Evolutionary conservation across 805 yeast genomes (phyloP).

Genomic region (Henningerozyma blattae): DNA sequence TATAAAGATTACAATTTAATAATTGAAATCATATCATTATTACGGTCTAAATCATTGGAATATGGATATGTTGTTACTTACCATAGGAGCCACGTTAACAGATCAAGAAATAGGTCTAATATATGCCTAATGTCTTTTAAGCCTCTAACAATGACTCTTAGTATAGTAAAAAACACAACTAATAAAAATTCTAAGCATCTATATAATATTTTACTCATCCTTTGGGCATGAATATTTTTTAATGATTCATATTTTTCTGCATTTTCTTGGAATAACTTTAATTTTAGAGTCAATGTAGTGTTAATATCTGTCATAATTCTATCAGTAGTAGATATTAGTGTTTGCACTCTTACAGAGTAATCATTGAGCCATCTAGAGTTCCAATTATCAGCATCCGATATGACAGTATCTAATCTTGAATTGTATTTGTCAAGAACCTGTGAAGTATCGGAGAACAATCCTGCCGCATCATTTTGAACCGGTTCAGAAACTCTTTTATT

Average conservation of each 20-base stretch:
- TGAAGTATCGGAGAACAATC: conserved; percentile 9
- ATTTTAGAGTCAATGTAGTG: conserved; percentile 53
- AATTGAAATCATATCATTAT: too few relatives aligned
- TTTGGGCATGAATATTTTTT: conserved; percentile 15
- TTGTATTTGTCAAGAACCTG: conserved; percentile 13
- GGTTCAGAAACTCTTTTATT: conserved; percentile 5
- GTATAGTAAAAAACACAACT: conserved; percentile 16
- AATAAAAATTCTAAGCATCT: conserved; percentile 19
- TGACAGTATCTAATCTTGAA: conserved; percentile 15
- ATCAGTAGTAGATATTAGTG: conserved; percentile 49
- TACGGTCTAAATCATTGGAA: too few relatives aligned
- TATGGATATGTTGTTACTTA: too few relatives aligned
- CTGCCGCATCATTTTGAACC: conserved; percentile 10
- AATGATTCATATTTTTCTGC: conserved; percentile 19
- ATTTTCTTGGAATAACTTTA: conserved; percentile 27
- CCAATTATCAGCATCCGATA: conserved; percentile 22
- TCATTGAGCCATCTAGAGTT: conserved; percentile 21
- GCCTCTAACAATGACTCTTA: conserved; percentile 21
- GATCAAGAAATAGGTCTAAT: conserved; percentile 7
- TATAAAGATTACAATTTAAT: too few relatives aligned
- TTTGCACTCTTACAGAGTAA: conserved; percentile 46
- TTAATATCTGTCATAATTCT: conserved; percentile 62
- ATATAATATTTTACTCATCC: conserved; percentile 13
- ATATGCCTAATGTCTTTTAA: conserved; percentile 10
- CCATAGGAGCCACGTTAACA: conserved; percentile 18